Conservation (phyloP, 139 green algal genomes). For the Tetradesmus obliquus region DNA sequence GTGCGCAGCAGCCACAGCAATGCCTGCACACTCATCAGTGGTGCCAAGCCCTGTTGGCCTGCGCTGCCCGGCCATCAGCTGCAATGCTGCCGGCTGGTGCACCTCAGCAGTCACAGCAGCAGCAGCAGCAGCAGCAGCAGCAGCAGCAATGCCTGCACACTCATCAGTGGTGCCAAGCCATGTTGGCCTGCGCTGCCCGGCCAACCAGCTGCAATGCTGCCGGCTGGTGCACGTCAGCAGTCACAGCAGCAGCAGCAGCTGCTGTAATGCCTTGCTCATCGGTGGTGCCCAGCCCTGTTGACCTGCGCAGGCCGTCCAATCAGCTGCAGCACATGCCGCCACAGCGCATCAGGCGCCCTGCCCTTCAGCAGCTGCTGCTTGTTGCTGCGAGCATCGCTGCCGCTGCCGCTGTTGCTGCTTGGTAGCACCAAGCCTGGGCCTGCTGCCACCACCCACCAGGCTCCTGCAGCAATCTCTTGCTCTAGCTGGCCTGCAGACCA, state of each 20-base stretch:
- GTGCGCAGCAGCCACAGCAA: neutral
- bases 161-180: neutral
- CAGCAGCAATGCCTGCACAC: neutral
- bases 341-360: neutral
- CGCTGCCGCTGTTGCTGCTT: neutral
- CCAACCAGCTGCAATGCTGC: constrained; percentile 15
- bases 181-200: neutral
- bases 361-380: neutral
- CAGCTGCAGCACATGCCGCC: constrained; percentile 5
- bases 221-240: neutral
- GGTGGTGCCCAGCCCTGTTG: neutral
- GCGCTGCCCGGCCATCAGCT: no score
- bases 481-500: constrained; percentile 54
- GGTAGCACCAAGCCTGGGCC: constrained; percentile 50
- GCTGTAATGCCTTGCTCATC: neutral
- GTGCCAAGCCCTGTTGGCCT: neutral
- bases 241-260: no score
- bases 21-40: neutral
- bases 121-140: no score
- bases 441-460: constrained; percentile 53
- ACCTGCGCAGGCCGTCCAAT: neutral
- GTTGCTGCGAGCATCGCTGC: neutral
- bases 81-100: neutral
- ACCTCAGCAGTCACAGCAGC: no score
- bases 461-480: constrained; percentile 48